These are phyloP conservation scores for Penicillium occitanis DNA, from an alignment of 2,329 filamentous ascomycete genomes.

Conservation along the genomic window DNA sequence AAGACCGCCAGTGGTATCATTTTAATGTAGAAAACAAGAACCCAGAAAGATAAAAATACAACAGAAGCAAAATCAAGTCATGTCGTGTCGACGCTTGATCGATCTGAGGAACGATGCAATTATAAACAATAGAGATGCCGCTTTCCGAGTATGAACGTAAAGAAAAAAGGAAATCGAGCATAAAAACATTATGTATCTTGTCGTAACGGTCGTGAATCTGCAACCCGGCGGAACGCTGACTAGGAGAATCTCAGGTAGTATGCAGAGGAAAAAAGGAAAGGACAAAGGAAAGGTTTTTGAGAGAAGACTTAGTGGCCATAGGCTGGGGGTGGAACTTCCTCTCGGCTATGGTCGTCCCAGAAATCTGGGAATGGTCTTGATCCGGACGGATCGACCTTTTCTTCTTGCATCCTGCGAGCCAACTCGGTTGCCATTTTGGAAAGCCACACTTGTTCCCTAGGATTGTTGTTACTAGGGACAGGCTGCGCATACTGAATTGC, in stretches of 20 bases:
- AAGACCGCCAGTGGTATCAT: slow-evolving; percentile 23
- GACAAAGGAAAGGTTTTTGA: not conserved
- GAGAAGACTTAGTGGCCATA: slow-evolving; percentile 41
- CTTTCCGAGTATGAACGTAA: slow-evolving; percentile 9
- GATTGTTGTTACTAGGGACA: slow-evolving; percentile 22
- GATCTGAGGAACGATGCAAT: slow-evolving; percentile 10
- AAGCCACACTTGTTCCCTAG: slow-evolving; percentile 50
- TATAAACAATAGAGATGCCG: slow-evolving; percentile 16
- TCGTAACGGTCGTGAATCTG: slow-evolving; percentile 23
- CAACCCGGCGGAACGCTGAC: slow-evolving; percentile 20
- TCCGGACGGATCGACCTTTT: slow-evolving; percentile 57
- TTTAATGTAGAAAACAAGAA: slow-evolving; percentile 6
- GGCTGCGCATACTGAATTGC: slow-evolving; percentile 36
- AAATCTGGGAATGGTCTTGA: slow-evolving; percentile 36
- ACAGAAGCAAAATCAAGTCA: not conserved
- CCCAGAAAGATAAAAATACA: slow-evolving; percentile 9
- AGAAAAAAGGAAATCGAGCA: slow-evolving; percentile 8
- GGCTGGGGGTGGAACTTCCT: slow-evolving; percentile 45
- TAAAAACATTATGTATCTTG: slow-evolving; percentile 9
- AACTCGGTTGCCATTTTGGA: slow-evolving; percentile 87
- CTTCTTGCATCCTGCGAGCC: slow-evolving; percentile 77
- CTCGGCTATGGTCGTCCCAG: slow-evolving; percentile 39
- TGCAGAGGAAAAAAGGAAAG: not conserved
- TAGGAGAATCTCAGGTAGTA: slow-evolving; percentile 18
- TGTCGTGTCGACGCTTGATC: not conserved